Base-by-base conservation (phyloP, 129 eudicot species). In the Flaveria bidentis region DNA sequence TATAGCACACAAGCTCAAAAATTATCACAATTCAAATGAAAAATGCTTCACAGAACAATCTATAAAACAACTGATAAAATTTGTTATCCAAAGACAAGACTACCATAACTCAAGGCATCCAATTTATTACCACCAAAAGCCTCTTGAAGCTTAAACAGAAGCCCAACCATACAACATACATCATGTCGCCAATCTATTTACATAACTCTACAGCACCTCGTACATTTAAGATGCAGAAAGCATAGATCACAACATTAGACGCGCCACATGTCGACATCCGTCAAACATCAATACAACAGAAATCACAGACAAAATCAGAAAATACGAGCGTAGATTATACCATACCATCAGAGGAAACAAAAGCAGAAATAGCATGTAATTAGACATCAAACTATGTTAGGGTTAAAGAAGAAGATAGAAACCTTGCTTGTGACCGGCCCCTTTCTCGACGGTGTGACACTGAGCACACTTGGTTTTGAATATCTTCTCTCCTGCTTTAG, bases 361-460 rank as follows among this genome's bases (percentile, higher is more conserved):
- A 9, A 44, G 12, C 1, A 44, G 13, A 7, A 44, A 16, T 16
- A 51, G 18, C 18, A 4, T 14, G 7, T 3, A 16, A 51, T 51
- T 16, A 51, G 18, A 51, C 20, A 16, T 51, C 9, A 51, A 51
- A 51, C 20, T 51, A 51, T 51, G 6, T 47, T 57, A 47, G 11
- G 42, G 12, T 13, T 47, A 5, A 25, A 36, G 26, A 41, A 44
- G 26, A 0, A 26, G 26, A 7, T 20, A 0, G 20, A 7, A 52
- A 78, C 98, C 96, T 85, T 86, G 98, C 60, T 92, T 92, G 90
- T 92, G 98, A 66, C 90, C 96, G 18, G 92, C 89, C 66, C 92
- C 92, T 76, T 92, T 88, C 0, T 90, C 92, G 57, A 86, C 89
- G 79, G 96, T 90, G 78, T 90, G 96, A 73, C 98, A 90, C 66